Evolutionary conservation across 208 protist species (phyloP).

Genomic region (Angomonas deanei): DNA sequence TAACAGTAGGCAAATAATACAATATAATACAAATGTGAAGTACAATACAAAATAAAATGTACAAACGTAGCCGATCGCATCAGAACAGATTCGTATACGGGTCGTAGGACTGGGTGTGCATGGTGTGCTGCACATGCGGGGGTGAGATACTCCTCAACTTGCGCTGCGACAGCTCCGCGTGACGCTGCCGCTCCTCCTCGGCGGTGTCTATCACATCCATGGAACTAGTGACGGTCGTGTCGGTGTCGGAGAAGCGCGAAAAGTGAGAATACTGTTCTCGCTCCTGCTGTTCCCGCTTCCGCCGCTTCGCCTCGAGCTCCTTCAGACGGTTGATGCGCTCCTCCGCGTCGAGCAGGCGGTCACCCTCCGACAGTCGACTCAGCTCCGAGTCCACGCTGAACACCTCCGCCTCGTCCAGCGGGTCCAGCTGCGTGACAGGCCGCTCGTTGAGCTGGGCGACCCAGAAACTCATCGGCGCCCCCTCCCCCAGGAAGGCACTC

Average conservation of each 20-base stretch:
- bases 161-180: neutral
- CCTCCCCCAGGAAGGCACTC: slow-evolving; percentile 6
- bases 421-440: slow-evolving; percentile 23
- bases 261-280: neutral
- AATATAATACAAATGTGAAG: neutral
- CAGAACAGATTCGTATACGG: neutral
- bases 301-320: neutral
- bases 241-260: neutral
- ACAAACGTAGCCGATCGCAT: neutral
- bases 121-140: neutral
- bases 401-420: slow-evolving; percentile 18
- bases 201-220: neutral
- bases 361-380: slow-evolving; percentile 1
- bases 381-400: slow-evolving; percentile 4
- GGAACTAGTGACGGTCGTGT: neutral
- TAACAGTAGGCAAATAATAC: too few species aligned
- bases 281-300: neutral
- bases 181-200: neutral
- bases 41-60: neutral
- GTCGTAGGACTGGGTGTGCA: neutral
- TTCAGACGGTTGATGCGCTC: neutral
- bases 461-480: slow-evolving; percentile 32
- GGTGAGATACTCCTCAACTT: neutral
- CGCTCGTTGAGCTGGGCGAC: slow-evolving; percentile 21
- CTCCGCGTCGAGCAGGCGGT: neutral